These are phyloP conservation scores for Hypoxylon intermedium DNA, from an alignment of 495 filamentous ascomycete species.

Conservation along the genomic window DNA sequence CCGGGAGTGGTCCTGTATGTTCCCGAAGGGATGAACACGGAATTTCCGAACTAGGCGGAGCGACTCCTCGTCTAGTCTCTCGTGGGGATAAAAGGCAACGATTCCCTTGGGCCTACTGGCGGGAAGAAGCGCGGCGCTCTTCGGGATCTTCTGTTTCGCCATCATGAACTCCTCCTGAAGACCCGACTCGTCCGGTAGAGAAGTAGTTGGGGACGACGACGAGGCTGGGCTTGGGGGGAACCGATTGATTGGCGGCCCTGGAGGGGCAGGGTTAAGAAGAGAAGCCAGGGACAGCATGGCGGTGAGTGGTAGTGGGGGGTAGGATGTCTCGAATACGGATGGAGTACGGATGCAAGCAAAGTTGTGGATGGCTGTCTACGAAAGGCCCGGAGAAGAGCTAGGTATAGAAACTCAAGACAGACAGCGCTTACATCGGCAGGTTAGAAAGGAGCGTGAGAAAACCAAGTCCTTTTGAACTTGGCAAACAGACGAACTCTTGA, in stretches of 20 bases:
- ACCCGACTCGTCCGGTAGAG: constrained; percentile 35
- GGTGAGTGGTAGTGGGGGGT: constrained; percentile 38
- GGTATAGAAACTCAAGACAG: constrained; percentile 44
- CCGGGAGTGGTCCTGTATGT: constrained; percentile 70
- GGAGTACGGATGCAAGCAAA: constrained; percentile 41
- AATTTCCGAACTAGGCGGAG: constrained; percentile 65
- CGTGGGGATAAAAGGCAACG: constrained; percentile 72
- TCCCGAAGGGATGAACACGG: constrained; percentile 69
- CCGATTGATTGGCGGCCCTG: constrained; percentile 42
- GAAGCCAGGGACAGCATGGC: constrained; percentile 64
- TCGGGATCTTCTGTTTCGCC: constrained; percentile 57
- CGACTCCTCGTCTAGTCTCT: constrained; percentile 63
- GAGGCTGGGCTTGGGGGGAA: constrained; percentile 42
- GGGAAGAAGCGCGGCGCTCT: constrained; percentile 65
- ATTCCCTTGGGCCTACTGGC: constrained; percentile 65
- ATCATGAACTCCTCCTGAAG: constrained; percentile 39
- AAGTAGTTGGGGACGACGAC: constrained; percentile 41
- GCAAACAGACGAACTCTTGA: constrained; percentile 44
- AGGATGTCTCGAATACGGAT: constrained; percentile 43
- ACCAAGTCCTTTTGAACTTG: constrained; percentile 41
- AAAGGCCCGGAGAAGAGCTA: constrained; percentile 29
- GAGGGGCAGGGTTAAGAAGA: constrained; percentile 66
- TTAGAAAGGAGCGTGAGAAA: constrained; percentile 36
- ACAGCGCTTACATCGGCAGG: constrained; percentile 45
- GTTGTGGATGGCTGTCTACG: constrained; percentile 37